A percentile compares a stretch with the other conserved stretches of the same genome.
phyloP scores from a whole-genome alignment of 805 yeast species.

The Ogataea chonburiensis region DNA sequence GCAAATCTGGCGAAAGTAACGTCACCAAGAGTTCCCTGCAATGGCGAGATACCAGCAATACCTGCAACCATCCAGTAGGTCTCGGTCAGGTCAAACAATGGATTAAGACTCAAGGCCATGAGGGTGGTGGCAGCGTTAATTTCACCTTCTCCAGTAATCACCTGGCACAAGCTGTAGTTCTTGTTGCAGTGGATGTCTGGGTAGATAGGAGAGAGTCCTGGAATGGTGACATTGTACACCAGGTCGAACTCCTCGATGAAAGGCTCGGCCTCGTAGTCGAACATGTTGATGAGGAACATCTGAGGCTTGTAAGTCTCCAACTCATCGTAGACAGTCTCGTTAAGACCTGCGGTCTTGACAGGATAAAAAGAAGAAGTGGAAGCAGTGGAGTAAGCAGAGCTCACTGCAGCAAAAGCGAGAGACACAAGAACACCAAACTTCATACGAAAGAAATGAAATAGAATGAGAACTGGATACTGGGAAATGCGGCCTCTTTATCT shows the following conservation, averaged over 20 bases:
- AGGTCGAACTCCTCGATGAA: slow-evolving; percentile 52
- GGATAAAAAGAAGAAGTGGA: slow-evolving; percentile 19
- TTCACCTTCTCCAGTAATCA: slow-evolving; percentile 71
- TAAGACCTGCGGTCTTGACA: slow-evolving; percentile 24
- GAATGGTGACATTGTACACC: slow-evolving; percentile 53
- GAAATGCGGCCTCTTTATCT: slow-evolving; percentile 5
- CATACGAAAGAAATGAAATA: slow-evolving; percentile 11
- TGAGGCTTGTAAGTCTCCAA: slow-evolving; percentile 45
- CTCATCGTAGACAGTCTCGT: slow-evolving; percentile 23
- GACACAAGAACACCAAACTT: slow-evolving; percentile 12
- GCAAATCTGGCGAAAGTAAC: slow-evolving; percentile 61
- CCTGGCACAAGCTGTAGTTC: slow-evolving; percentile 54
- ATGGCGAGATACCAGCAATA: slow-evolving; percentile 64
- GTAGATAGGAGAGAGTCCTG: slow-evolving; percentile 64
- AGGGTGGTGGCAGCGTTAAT: slow-evolving; percentile 63
- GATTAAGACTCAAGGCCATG: slow-evolving; percentile 51
- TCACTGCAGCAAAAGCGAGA: slow-evolving; percentile 10
- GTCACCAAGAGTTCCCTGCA: slow-evolving; percentile 54
- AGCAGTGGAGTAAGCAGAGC: slow-evolving; percentile 16
- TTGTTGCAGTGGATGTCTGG: slow-evolving; percentile 55
- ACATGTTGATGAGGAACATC: slow-evolving; percentile 56
- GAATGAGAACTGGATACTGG: neutral
- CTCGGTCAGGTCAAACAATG: slow-evolving; percentile 54
- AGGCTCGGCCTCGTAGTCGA: slow-evolving; percentile 49
- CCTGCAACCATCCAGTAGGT: slow-evolving; percentile 66